Evolutionary conservation across 768 basidiomycete genomes (phyloP).

Genomic region (Pilatotrama ljubarskyi): DNA sequence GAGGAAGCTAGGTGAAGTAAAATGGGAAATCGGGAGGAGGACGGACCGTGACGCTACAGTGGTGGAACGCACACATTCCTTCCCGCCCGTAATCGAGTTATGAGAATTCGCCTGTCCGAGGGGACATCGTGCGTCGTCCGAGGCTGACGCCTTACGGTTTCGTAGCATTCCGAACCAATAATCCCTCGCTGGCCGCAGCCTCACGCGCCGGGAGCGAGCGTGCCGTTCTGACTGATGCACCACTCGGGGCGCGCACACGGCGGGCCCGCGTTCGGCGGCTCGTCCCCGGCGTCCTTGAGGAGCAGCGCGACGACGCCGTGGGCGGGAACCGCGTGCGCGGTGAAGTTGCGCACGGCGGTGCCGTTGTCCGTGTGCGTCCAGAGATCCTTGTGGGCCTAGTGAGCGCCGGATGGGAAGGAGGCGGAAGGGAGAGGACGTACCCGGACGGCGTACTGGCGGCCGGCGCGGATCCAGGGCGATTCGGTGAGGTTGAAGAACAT

Average conservation of each 20-base stretch:
- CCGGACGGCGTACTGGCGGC: constrained; percentile 62
- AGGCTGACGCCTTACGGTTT: too few species aligned
- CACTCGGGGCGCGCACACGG: constrained; percentile 56
- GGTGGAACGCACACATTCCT: too few species aligned
- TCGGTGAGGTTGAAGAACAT: constrained; percentile 67
- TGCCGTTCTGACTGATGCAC: constrained; percentile 64
- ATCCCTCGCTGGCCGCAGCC: neutral
- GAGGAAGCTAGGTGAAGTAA: too few species aligned
- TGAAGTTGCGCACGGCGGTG: constrained; percentile 61
- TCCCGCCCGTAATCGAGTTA: too few species aligned
- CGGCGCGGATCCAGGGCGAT: constrained; percentile 71
- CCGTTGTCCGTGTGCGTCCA: constrained; percentile 76
- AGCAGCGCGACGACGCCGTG: constrained; percentile 72
- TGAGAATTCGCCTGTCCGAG: too few species aligned
- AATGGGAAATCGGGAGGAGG: too few species aligned
- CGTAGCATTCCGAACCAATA: too few species aligned
- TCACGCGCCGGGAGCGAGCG: constrained; percentile 24
- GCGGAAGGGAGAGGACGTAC: constrained; percentile 39
- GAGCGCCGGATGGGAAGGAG: neutral
- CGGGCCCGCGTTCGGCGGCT: constrained; percentile 58
- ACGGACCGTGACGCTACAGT: too few species aligned
- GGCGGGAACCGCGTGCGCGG: constrained; percentile 55
- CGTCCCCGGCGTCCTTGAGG: constrained; percentile 64
- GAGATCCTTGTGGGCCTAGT: constrained; percentile 48
- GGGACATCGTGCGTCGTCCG: too few species aligned